Conservation (phyloP, 441 rosid genomes). For the Erodium trifolium region DNA sequence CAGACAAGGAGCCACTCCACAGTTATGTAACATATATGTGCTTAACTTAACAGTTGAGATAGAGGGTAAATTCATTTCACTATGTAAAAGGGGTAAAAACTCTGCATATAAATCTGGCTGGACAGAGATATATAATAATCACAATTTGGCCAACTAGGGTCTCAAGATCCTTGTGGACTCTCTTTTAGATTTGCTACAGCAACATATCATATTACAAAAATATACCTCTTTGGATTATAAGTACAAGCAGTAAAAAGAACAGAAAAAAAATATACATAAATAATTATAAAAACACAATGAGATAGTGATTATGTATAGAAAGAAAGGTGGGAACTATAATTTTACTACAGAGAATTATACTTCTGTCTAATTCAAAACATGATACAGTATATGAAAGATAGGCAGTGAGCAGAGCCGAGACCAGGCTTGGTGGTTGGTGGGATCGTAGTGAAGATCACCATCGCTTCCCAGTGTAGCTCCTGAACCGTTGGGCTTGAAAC, state of each 20-base stretch:
- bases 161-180: background rate
- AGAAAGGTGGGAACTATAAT: too few relatives aligned
- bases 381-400: background rate
- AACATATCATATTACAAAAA: too few relatives aligned
- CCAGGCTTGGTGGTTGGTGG: background rate
- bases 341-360: too few relatives aligned
- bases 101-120: too few relatives aligned
- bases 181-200: background rate
- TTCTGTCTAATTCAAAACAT: too few relatives aligned
- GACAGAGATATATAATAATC: too few relatives aligned
- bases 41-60: too few relatives aligned
- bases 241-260: background rate
- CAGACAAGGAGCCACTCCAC: too few relatives aligned
- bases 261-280: background rate
- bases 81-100: too few relatives aligned
- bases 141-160: background rate
- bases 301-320: background rate
- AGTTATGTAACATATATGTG: too few relatives aligned
- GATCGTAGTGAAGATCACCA: background rate
- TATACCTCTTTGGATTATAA: background rate
- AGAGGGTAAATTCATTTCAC: too few relatives aligned
- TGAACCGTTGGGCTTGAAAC: too few relatives aligned
- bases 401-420: background rate
- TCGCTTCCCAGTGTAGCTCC: background rate
- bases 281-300: background rate